A percentile compares a stretch with the other conserved stretches of the same genome.
Evolutionary conservation across 2,329 filamentous ascomycete species (phyloP).

Genomic region (Colletotrichum incanum): DNA sequence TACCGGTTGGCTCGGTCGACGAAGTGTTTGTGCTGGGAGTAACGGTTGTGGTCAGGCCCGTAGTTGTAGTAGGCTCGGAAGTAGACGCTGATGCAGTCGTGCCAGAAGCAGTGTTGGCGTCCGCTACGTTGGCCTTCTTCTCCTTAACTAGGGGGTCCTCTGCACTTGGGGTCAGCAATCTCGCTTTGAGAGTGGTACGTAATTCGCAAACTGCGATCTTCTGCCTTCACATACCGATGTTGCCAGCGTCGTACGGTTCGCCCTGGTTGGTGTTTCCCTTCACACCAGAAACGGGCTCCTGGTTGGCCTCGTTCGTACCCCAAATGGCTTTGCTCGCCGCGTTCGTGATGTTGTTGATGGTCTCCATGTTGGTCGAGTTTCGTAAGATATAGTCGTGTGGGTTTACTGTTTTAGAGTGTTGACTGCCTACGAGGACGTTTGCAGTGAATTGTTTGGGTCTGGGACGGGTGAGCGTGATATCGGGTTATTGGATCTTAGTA

Average conservation of each 20-base stretch:
- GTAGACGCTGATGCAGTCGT: background rate
- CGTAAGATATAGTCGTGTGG: background rate
- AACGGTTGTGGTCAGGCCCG: background rate
- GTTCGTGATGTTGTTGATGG: conserved; percentile 69
- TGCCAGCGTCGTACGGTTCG: conserved; percentile 86
- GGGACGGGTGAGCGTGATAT: background rate
- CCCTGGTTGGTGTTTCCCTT: conserved; percentile 76
- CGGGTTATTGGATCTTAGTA: background rate
- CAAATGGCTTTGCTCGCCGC: conserved; percentile 61
- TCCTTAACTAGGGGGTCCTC: conserved; percentile 25
- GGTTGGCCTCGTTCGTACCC: conserved; percentile 57
- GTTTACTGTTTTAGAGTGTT: background rate
- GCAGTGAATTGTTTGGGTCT: background rate
- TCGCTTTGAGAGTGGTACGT: too few relatives aligned
- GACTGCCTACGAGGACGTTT: too few relatives aligned
- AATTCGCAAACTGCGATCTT: background rate
- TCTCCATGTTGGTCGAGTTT: conserved; percentile 69
- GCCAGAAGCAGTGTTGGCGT: background rate
- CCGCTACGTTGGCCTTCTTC: conserved; percentile 27
- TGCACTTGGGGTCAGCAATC: conserved; percentile 2
- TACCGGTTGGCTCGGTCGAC: background rate
- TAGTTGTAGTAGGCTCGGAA: background rate
- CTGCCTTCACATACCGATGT: conserved; percentile 66
- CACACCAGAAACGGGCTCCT: conserved; percentile 81
- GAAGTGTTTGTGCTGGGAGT: conserved; percentile 12